Conservation (phyloP, 495 filamentous ascomycete genomes). For the Alectoria sarmentosa region DNA sequence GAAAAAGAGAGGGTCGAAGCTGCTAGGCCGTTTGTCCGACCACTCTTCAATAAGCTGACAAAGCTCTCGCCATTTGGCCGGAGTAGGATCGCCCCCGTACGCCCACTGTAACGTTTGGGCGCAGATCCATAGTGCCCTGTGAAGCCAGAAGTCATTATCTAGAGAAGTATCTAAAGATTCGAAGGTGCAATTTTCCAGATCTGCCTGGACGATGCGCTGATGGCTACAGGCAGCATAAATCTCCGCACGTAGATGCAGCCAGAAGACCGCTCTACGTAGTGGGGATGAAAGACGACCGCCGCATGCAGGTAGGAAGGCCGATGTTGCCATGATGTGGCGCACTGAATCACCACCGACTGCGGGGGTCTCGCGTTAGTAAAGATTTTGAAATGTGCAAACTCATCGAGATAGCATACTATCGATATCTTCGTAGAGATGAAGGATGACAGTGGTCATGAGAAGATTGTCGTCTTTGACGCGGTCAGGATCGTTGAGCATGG, state of each 20-base stretch:
- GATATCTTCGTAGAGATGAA: conserved; percentile 17
- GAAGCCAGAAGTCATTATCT: conserved; percentile 10
- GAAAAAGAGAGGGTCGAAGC: conserved; percentile 12
- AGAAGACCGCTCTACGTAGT: conserved; percentile 10
- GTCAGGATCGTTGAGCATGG: conserved; percentile 14
- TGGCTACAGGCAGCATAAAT: conserved; percentile 13
- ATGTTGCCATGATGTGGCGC: conserved; percentile 15
- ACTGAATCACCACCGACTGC: conserved; percentile 7
- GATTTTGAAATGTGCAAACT: background rate
- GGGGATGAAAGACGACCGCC: background rate
- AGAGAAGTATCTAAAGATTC: conserved; percentile 5
- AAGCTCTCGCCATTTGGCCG: conserved; percentile 7
- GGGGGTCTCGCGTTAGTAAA: background rate
- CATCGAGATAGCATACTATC: background rate
- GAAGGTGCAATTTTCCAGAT: conserved; percentile 8
- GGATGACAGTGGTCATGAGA: conserved; percentile 13
- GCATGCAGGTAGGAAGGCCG: conserved; percentile 12
- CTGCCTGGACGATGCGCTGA: conserved; percentile 12
- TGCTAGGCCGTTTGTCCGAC: background rate
- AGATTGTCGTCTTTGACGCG: conserved; percentile 17
- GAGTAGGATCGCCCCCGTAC: conserved; percentile 5
- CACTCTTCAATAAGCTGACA: conserved; percentile 7
- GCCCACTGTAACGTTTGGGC: conserved; percentile 17
- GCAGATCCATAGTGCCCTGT: conserved; percentile 16
- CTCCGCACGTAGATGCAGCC: conserved; percentile 4